Percentiles rank a stretch among this genome's conserved stretches.
Evolutionary conservation across 257 asterid genomes (phyloP).

Genomic region (Lycium barbarum): DNA sequence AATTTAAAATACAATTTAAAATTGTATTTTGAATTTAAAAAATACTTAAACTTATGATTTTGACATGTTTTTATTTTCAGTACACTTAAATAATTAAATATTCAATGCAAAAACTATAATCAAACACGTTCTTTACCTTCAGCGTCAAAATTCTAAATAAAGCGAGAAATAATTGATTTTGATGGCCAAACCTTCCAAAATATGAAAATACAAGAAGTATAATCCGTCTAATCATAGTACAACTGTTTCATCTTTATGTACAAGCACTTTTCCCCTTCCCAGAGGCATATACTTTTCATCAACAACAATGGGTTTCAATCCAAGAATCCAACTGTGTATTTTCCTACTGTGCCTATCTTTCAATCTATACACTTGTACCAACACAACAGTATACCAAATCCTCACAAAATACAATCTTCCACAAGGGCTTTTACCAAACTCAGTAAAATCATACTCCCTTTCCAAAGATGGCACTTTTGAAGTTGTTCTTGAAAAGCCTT

Average conservation of each 20-base stretch:
- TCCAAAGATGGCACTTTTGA: conserved; percentile 74
- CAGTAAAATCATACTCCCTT: conserved; percentile 72
- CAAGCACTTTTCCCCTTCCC: background rate
- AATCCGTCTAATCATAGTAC: background rate
- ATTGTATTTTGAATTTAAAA: too few relatives aligned
- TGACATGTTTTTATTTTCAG: too few relatives aligned
- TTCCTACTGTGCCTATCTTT: background rate
- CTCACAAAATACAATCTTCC: conserved; percentile 78
- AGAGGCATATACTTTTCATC: background rate
- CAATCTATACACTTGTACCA: background rate
- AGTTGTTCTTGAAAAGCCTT: conserved; percentile 62
- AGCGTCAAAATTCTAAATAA: too few relatives aligned
- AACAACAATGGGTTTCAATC: conserved; percentile 1
- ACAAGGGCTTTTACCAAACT: conserved; percentile 82
- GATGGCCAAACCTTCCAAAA: too few relatives aligned
- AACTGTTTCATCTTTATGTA: background rate
- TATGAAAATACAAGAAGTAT: too few relatives aligned
- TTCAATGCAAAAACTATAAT: too few relatives aligned
- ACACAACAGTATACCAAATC: conserved; percentile 61
- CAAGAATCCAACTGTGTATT: background rate
- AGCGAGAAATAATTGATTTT: too few relatives aligned
- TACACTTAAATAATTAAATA: too few relatives aligned
- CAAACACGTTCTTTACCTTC: too few relatives aligned
- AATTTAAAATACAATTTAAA: too few relatives aligned
- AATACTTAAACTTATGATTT: too few relatives aligned